These are phyloP conservation scores for Aspergillus kassunensis DNA, from an alignment of 495 filamentous ascomycete genomes.

Conservation along the genomic window DNA sequence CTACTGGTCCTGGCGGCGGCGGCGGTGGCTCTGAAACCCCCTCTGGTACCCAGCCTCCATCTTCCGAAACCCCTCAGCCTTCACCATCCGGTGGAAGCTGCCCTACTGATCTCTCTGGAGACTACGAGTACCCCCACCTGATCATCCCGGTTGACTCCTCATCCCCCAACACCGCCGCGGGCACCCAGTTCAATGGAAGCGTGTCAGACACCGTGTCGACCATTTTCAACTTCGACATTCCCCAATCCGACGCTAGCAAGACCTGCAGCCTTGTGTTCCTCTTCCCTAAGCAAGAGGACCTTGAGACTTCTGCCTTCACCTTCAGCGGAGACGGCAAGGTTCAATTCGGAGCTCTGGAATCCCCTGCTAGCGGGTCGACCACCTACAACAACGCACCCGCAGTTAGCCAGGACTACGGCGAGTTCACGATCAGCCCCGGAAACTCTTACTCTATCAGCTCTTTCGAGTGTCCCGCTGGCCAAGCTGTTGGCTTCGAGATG, in stretches of 20 bases:
- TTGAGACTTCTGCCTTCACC: constrained; percentile 53
- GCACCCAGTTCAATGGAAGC: constrained; percentile 52
- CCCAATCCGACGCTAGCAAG: constrained; percentile 45
- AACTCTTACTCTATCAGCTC: constrained; percentile 52
- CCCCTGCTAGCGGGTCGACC: constrained; percentile 38
- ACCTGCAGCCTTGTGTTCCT: constrained; percentile 65
- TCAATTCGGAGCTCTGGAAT: constrained; percentile 45
- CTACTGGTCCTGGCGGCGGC: too few species aligned
- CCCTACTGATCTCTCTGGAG: constrained; percentile 47
- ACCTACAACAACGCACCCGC: constrained; percentile 49
- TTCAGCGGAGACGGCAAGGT: constrained; percentile 57
- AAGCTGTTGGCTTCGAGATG: constrained; percentile 49
- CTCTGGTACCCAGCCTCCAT: constrained; percentile 2
- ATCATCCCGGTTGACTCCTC: constrained; percentile 61
- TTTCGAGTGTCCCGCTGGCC: constrained; percentile 54
- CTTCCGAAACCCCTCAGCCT: constrained; percentile 3
- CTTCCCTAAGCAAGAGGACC: constrained; percentile 50
- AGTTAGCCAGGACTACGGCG: constrained; percentile 42
- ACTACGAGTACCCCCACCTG: constrained; percentile 60
- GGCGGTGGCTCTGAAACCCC: too few species aligned
- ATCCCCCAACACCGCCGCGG: constrained; percentile 46
- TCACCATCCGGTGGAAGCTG: constrained; percentile 31
- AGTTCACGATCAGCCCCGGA: constrained; percentile 48
- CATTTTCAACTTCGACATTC: constrained; percentile 70
- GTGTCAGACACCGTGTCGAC: constrained; percentile 53